Evolutionary conservation across 1,284 basidiomycete genomes (phyloP).

Genomic region (Thecaphora thlaspeos): DNA sequence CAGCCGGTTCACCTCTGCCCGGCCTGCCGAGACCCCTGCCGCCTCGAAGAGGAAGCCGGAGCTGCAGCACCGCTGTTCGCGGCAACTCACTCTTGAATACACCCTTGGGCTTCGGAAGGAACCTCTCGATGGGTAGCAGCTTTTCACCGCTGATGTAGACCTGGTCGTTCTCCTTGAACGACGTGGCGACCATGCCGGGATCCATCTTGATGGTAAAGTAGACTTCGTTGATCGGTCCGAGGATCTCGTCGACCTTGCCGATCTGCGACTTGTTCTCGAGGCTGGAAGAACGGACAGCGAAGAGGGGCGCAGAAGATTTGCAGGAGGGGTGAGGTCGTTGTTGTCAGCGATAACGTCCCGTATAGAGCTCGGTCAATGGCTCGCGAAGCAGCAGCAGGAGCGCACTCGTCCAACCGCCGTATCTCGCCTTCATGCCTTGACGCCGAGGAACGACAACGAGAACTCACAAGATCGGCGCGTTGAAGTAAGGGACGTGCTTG

Average conservation of each 20-base stretch:
- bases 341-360: no score
- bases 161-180: constrained; percentile 97
- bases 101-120: constrained; percentile 90
- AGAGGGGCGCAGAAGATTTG: background rate
- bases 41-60: no score
- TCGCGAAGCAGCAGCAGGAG: no score
- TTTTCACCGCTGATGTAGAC: constrained; percentile 97
- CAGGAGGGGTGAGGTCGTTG: background rate
- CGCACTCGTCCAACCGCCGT: no score
- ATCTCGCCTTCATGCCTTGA: no score
- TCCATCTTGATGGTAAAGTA: constrained; percentile 98
- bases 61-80: background rate
- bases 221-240: constrained; percentile 97
- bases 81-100: constrained; percentile 32
- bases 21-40: no score
- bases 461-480: constrained; percentile 84
- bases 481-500: constrained; percentile 83
- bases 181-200: constrained; percentile 88
- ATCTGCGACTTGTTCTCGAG: constrained; percentile 95
- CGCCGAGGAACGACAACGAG: no score
- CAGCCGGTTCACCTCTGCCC: no score
- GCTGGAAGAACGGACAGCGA: constrained; percentile 25
- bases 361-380: no score
- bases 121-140: constrained; percentile 90
- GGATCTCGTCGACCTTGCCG: constrained; percentile 93